Base-by-base conservation (phyloP, 1,139 yeast species). In the Taphrina wiesneri region DNA sequence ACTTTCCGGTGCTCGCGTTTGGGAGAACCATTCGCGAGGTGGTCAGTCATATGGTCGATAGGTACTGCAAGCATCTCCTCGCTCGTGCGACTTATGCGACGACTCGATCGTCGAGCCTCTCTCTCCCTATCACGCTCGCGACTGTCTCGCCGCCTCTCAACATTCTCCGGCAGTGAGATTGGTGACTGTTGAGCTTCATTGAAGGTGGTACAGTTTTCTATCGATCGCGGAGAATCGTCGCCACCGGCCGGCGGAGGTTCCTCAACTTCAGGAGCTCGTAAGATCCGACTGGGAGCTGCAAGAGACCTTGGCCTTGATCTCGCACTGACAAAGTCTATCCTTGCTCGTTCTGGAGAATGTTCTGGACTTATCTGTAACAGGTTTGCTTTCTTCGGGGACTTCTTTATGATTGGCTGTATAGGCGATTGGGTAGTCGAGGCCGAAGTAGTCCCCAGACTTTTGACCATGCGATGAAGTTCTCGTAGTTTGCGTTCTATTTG, bases 331-430 rank as follows among this genome's bases (percentile, higher is more conserved):
- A 23, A 39, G 25, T 54, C 49, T 11, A 25, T 25, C 19, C 46
- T 26, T n/a, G 36, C 13, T 23, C 46, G 36, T 36, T 54, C 59
- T 2, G 59, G 59, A 11, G 59, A 32, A 5, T 51, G 63, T 17
- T 60, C 64, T 4, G 64, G 64, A 49, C 51, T 49, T 25, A 49
- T 34, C 13, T 43, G 28, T n/a, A 49, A 34, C 52, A 60, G 25
- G 25, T 60, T 51, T 5, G 49, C 26, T 43, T 60, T 60, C 15
- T 51, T 60, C n/a, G 64, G 64, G 9, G 64, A 60, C 26, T 53
- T 41, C n/a, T 43, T 49, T 43, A 54, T 54, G 47, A 32, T 19
- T 15, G 59, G 59, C 3, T 13, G 36, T 6, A 21, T 6, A 28
- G 45, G 45, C 11, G 56, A 52, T 7, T 13, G 28, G 6, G 15